phyloP scores from a whole-genome alignment of 2,329 filamentous ascomycete genomes.

The Venturia pyrina region DNA sequence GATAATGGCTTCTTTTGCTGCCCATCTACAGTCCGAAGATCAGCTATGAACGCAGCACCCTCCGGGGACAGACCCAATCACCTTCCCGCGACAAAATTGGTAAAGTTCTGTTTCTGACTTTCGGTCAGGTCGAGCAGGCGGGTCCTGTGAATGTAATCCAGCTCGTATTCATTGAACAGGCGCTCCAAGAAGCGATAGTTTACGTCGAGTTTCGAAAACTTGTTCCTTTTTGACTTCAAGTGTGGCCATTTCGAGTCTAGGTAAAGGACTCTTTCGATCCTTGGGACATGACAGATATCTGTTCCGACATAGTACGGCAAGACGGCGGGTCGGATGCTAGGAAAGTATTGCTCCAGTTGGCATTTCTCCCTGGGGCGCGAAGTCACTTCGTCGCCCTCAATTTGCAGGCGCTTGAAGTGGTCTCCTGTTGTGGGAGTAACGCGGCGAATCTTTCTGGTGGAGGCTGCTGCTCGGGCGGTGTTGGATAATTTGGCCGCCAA shows the following conservation, averaged over 20 bases:
- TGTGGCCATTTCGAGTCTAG: neutral
- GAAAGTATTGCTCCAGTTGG: neutral
- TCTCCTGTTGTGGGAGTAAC: neutral
- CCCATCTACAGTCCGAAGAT: slow-evolving; percentile 26
- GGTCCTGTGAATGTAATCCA: slow-evolving; percentile 12
- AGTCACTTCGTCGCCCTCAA: neutral
- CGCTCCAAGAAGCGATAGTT: neutral
- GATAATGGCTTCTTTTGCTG: slow-evolving; percentile 41
- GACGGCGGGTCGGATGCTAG: slow-evolving; percentile 43
- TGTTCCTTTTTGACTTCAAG: neutral
- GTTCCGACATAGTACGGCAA: slow-evolving; percentile 62
- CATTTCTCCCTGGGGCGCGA: neutral
- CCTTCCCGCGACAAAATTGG: slow-evolving; percentile 24
- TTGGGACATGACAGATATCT: slow-evolving; percentile 63
- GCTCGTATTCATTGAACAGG: slow-evolving; percentile 8
- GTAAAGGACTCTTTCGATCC: slow-evolving; percentile 51
- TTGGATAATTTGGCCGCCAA: neutral
- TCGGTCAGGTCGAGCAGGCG: neutral
- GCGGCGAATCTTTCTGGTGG: neutral
- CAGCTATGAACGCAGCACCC: neutral
- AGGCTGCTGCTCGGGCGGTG: neutral
- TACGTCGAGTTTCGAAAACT: neutral
- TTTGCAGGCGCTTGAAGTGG: neutral
- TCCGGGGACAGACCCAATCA: slow-evolving; percentile 14
- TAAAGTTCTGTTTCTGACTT: neutral